Evolutionary conservation across 1,284 basidiomycete genomes (phyloP).

Genomic region (Ustilago lituana): DNA sequence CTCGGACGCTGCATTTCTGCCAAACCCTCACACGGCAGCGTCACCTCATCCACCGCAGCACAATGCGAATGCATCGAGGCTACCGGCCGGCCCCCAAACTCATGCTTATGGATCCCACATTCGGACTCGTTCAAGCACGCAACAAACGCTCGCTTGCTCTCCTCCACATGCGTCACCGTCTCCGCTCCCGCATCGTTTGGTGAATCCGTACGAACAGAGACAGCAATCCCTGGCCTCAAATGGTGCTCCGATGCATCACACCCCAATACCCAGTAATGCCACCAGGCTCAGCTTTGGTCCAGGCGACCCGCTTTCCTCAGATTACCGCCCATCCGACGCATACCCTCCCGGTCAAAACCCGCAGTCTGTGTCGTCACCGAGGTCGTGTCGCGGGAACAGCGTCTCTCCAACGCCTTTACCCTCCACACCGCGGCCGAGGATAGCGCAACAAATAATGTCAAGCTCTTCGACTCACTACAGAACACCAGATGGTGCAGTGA

Average conservation of each 20-base stretch:
- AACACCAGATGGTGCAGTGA: not conserved
- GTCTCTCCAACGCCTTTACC: not conserved
- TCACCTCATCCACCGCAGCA: not conserved
- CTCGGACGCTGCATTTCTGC: not conserved
- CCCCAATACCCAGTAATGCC: not conserved
- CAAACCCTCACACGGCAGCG: not conserved
- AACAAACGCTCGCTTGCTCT: not conserved
- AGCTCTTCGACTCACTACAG: not conserved
- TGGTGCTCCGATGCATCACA: not conserved
- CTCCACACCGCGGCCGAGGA: not conserved
- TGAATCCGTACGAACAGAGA: slow-evolving; percentile 30
- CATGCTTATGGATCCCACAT: not conserved
- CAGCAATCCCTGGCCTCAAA: not conserved
- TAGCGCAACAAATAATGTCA: not conserved
- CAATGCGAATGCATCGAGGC: not conserved
- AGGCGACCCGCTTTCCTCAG: slow-evolving; percentile 31
- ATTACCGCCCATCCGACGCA: not conserved
- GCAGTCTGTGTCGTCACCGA: slow-evolving; percentile 1
- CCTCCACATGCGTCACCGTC: not conserved
- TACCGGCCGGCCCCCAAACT: not conserved
- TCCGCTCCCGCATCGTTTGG: slow-evolving; percentile 7
- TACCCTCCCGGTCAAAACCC: not conserved
- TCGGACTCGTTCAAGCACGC: not conserved
- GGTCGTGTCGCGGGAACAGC: not conserved
- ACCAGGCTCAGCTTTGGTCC: slow-evolving; percentile 19